These are phyloP conservation scores for Pleurotus cornucopiae DNA, from an alignment of 768 basidiomycete species.

Conservation along the genomic window DNA sequence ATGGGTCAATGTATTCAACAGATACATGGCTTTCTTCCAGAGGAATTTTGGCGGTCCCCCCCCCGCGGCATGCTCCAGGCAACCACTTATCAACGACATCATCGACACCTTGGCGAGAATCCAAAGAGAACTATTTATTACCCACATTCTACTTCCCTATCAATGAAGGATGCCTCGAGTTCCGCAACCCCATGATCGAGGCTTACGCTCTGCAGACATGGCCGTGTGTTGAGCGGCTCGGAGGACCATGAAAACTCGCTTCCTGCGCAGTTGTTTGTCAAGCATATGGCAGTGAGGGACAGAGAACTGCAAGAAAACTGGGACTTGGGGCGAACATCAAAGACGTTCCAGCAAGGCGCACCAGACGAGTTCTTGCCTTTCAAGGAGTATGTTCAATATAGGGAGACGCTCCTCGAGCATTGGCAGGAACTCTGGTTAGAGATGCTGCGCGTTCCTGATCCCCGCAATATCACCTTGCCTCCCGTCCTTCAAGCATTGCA, in stretches of 20 bases:
- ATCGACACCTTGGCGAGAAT: conserved; percentile 29
- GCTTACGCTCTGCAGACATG: conserved; percentile 23
- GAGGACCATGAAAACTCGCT: neutral
- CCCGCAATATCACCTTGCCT: conserved; percentile 6
- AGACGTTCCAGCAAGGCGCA: neutral
- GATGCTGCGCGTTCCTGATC: conserved; percentile 16
- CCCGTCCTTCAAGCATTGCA: conserved; percentile 14
- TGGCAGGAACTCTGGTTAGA: conserved; percentile 22
- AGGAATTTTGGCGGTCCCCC: conserved; percentile 32
- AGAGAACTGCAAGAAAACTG: conserved; percentile 18
- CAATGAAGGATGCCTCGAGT: conserved; percentile 29
- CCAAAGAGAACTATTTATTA: conserved; percentile 24
- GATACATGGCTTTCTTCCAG: conserved; percentile 33
- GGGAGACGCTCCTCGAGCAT: conserved; percentile 16
- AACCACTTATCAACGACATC: conserved; percentile 25
- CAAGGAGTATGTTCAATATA: conserved; percentile 22
- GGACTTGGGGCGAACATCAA: conserved; percentile 11
- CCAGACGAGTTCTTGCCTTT: conserved; percentile 22
- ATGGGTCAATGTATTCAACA: conserved; percentile 34
- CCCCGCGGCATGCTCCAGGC: conserved; percentile 24
- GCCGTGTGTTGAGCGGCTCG: conserved; percentile 7
- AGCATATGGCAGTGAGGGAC: conserved; percentile 20
- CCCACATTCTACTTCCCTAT: conserved; percentile 29
- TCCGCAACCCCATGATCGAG: conserved; percentile 34
- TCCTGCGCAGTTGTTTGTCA: conserved; percentile 17